Percentiles rank a stretch among this genome's conserved stretches.
Evolutionary conservation across 1,139 yeast genomes (phyloP).

Genomic region (Groenewaldozyma auringiensis): DNA sequence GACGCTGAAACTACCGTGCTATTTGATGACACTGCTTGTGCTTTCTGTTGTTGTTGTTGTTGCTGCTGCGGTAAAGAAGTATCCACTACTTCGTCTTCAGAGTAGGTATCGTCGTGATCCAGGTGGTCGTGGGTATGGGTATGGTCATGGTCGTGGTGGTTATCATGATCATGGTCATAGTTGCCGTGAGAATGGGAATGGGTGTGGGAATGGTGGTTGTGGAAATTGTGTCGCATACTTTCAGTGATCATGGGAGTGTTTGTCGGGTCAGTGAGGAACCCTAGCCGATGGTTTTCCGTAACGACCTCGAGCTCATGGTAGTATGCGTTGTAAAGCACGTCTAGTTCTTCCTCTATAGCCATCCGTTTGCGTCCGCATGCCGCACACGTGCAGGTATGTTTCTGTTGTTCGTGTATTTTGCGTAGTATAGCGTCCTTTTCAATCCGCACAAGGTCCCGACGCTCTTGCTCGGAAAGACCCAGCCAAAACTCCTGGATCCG

Average conservation of each 20-base stretch:
- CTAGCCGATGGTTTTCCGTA: conserved; percentile 15
- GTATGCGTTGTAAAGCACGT: conserved; percentile 57
- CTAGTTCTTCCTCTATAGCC: conserved; percentile 74
- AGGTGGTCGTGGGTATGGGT: conserved; percentile 8
- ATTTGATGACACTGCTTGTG: background rate
- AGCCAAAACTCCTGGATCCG: conserved; percentile 65
- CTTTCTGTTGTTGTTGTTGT: conserved; percentile 11
- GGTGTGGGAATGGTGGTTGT: conserved; percentile 1
- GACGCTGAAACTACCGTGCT: background rate
- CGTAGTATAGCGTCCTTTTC: conserved; percentile 66
- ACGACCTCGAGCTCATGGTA: conserved; percentile 34
- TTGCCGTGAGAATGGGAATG: conserved; percentile 8
- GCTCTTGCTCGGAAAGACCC: conserved; percentile 50
- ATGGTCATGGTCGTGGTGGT: conserved; percentile 11
- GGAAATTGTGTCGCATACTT: background rate
- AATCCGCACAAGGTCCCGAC: conserved; percentile 54
- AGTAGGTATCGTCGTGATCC: conserved; percentile 5
- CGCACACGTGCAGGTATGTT: conserved; percentile 58
- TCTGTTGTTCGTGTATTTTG: conserved; percentile 53
- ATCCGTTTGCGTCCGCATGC: conserved; percentile 72
- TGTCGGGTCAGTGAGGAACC: background rate
- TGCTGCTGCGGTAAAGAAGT: conserved; percentile 10
- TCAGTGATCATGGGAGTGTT: conserved; percentile 2
- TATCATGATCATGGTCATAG: conserved; percentile 14
- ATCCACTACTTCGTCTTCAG: conserved; percentile 5